These are phyloP conservation scores for Bipolaris victoriae DNA, from an alignment of 2,329 filamentous ascomycete species.

Conservation along the genomic window DNA sequence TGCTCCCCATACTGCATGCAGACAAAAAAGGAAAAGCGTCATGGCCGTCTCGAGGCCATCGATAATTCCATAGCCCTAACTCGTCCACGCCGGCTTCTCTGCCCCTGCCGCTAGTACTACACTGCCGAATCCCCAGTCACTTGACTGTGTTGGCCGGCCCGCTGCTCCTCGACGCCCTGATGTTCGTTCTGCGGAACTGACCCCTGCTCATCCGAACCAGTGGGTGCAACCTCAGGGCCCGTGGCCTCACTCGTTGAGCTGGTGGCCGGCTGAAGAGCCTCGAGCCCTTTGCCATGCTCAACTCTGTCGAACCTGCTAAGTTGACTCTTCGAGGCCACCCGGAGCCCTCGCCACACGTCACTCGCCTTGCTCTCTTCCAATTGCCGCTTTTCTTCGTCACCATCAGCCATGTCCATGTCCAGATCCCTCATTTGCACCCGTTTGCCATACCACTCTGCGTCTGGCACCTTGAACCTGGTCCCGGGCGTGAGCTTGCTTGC, in stretches of 20 bases:
- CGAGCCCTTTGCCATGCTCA: slow-evolving; percentile 72
- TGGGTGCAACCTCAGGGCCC: slow-evolving; percentile 43
- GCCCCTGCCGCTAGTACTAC: slow-evolving; percentile 36
- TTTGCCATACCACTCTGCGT: slow-evolving; percentile 71
- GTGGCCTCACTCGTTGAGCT: slow-evolving; percentile 41
- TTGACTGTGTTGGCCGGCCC: slow-evolving; percentile 48
- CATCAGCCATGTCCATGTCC: slow-evolving; percentile 81
- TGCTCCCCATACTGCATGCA: slow-evolving; percentile 42
- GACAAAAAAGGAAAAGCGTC: slow-evolving; percentile 39
- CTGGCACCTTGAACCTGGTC: slow-evolving; percentile 70
- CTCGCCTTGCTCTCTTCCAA: slow-evolving; percentile 77
- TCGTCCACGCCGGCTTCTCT: slow-evolving; percentile 30
- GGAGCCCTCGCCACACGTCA: slow-evolving; percentile 87
- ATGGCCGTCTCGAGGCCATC: slow-evolving; percentile 26
- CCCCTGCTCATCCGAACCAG: slow-evolving; percentile 46
- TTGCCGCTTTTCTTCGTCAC: slow-evolving; percentile 63
- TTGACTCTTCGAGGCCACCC: slow-evolving; percentile 76
- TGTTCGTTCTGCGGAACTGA: slow-evolving; percentile 45
- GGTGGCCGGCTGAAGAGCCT: slow-evolving; percentile 54
- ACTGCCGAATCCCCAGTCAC: slow-evolving; percentile 41
- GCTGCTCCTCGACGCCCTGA: slow-evolving; percentile 49
- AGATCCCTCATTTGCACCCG: slow-evolving; percentile 81
- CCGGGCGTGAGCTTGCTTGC: slow-evolving; percentile 33
- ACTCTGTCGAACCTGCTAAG: slow-evolving; percentile 85
- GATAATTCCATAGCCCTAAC: slow-evolving; percentile 37